A percentile compares a stretch with the other conserved stretches of the same genome.
phyloP scores from a whole-genome alignment of 2,329 filamentous ascomycete species.

The Penicillium sp. region DNA sequence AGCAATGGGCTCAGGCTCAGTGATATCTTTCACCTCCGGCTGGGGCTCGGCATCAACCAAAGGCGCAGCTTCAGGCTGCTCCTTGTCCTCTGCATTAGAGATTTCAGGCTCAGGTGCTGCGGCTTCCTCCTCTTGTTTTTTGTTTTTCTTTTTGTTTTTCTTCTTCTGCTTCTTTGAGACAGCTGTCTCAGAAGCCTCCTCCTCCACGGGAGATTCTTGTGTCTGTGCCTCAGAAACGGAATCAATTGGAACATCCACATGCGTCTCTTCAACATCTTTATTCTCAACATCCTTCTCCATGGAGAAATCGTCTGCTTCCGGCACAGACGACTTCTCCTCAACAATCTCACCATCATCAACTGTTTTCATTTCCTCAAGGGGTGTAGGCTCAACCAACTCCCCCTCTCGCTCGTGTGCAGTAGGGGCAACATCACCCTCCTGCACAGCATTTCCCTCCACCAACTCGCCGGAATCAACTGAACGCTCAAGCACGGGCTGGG shows the following conservation, averaged over 20 bases:
- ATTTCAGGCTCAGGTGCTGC: slow-evolving; percentile 3
- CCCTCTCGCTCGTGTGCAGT: slow-evolving; percentile 7
- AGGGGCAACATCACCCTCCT: slow-evolving; percentile 7
- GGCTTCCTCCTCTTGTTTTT: slow-evolving; percentile 12
- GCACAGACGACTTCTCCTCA: slow-evolving; percentile 3
- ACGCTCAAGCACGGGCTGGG: slow-evolving; percentile 32
- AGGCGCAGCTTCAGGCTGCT: slow-evolving; percentile 12
- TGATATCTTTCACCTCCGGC: not conserved
- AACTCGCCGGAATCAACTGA: slow-evolving; percentile 22
- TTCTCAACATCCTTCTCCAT: slow-evolving; percentile 6
- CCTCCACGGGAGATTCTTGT: slow-evolving; percentile 1
- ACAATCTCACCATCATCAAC: slow-evolving; percentile 1
- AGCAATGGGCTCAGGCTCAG: slow-evolving; percentile 4
- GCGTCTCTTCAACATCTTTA: slow-evolving; percentile 1
- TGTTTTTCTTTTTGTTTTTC: slow-evolving; percentile 18
- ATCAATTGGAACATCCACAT: slow-evolving; percentile 8
- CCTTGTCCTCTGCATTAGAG: slow-evolving; percentile 19
- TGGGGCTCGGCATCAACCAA: slow-evolving; percentile 1
- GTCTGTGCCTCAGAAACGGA: not conserved
- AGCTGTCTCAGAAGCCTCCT: slow-evolving; percentile 9
- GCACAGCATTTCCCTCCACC: slow-evolving; percentile 9
- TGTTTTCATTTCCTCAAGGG: not conserved
- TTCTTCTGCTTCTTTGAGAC: slow-evolving; percentile 23
- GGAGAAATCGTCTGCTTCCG: slow-evolving; percentile 2
- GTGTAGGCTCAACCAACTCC: not conserved